Evolutionary conservation across 2,329 filamentous ascomycete genomes (phyloP).

Genomic region (Penicillium griseofulvum): DNA sequence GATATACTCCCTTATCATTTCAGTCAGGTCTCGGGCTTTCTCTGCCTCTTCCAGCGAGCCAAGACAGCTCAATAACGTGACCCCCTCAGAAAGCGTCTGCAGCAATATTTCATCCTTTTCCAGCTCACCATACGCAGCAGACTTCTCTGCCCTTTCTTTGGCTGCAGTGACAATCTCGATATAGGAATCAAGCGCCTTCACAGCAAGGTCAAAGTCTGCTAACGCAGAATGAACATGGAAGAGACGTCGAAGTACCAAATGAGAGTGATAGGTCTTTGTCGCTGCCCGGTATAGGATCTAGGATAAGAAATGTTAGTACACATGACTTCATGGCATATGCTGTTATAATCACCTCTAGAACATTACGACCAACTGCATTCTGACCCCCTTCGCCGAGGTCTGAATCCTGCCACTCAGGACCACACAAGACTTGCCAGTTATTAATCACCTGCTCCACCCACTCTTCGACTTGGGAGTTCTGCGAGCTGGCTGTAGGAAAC

Average conservation of each 20-base stretch:
- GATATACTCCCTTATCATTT: conserved; percentile 72
- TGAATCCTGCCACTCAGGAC: conserved; percentile 73
- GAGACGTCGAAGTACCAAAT: conserved; percentile 77
- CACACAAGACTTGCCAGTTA: conserved; percentile 83
- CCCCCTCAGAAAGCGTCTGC: conserved; percentile 74
- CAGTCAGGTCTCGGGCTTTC: conserved; percentile 69
- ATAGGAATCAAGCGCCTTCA: conserved; percentile 90
- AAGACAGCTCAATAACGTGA: conserved; percentile 78
- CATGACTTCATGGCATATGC: background rate
- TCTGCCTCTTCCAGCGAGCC: conserved; percentile 72
- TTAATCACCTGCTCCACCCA: conserved; percentile 76
- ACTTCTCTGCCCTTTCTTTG: conserved; percentile 78
- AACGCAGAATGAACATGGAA: conserved; percentile 85
- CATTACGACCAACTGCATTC: conserved; percentile 68
- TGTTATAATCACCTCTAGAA: conserved; percentile 61
- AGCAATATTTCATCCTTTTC: conserved; percentile 77
- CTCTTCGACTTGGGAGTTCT: conserved; percentile 73
- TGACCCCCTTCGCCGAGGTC: conserved; percentile 82
- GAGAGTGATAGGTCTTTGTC: conserved; percentile 93
- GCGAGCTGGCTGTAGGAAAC: conserved; percentile 81
- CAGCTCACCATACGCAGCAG: conserved; percentile 60
- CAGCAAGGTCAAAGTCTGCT: conserved; percentile 86
- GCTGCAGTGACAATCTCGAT: conserved; percentile 81
- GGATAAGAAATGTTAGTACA: conserved; percentile 15
- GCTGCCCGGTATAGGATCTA: conserved; percentile 84